These are phyloP conservation scores for Debaryomycetaceae sp. DNA, from an alignment of 1,139 yeast species.

Conservation along the genomic window DNA sequence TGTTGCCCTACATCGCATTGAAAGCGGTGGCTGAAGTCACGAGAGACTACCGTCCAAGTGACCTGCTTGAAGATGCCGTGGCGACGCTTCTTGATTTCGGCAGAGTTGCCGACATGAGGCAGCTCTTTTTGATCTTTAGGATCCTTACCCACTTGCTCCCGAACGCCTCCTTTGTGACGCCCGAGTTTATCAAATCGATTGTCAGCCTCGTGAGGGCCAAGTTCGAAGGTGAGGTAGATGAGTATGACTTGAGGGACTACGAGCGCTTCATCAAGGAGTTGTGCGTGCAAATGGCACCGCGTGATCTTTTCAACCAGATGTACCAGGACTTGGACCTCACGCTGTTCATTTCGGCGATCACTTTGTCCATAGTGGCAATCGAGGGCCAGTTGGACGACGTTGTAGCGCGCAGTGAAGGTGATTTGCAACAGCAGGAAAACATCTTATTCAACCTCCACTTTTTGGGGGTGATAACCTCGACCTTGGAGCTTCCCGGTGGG, in stretches of 20 bases:
- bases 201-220: slow-evolving; percentile 12
- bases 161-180: slow-evolving; percentile 1
- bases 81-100: slow-evolving; percentile 2
- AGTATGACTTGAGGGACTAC: slow-evolving; percentile 4
- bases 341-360: slow-evolving; percentile 26
- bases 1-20: slow-evolving; percentile 22
- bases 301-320: slow-evolving; percentile 13
- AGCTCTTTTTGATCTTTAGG: slow-evolving; percentile 4
- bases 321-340: slow-evolving; percentile 12
- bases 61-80: background rate
- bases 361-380: slow-evolving; percentile 39
- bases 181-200: slow-evolving; percentile 7
- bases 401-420: slow-evolving; percentile 25
- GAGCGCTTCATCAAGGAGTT: slow-evolving; percentile 11
- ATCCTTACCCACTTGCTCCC: slow-evolving; percentile 4
- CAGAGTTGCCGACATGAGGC: slow-evolving; percentile 3
- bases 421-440: slow-evolving; percentile 19
- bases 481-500: slow-evolving; percentile 18
- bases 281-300: slow-evolving; percentile 14
- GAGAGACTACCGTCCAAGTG: background rate
- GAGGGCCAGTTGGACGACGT: slow-evolving; percentile 25
- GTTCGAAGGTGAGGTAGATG: slow-evolving; percentile 4
- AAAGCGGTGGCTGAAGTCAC: slow-evolving; percentile 13
- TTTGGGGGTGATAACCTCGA: slow-evolving; percentile 44
- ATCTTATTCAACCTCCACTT: slow-evolving; percentile 32